phyloP scores from a whole-genome alignment of 306 rosid genomes.

The Rosa multiflora region DNA sequence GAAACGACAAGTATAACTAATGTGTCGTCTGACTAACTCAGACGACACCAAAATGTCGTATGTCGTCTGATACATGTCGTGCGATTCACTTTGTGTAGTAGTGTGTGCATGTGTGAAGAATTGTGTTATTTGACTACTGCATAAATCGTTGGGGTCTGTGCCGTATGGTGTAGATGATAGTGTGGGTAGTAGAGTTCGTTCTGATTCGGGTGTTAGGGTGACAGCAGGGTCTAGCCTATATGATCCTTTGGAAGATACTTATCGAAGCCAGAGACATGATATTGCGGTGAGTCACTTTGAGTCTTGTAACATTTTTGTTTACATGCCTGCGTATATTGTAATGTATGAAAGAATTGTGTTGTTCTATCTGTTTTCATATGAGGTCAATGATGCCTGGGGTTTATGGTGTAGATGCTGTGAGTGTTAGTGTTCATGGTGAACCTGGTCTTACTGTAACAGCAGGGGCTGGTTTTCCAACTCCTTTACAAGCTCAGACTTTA shows the following conservation, averaged over 20 bases:
- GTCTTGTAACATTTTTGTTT: not conserved
- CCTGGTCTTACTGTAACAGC: conserved; percentile 29
- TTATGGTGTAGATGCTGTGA: conserved; percentile 41
- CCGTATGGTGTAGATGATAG: conserved; percentile 19
- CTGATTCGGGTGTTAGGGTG: not conserved
- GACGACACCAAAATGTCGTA: no score
- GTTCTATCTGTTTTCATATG: conserved; percentile 35
- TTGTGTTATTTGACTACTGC: conserved; percentile 24
- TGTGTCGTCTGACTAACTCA: no score
- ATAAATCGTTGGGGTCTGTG: conserved; percentile 34
- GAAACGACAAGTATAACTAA: no score
- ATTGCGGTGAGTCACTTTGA: not conserved
- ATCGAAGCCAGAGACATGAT: not conserved
- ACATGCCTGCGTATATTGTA: not conserved
- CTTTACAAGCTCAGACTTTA: conserved; percentile 32
- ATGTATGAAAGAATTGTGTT: not conserved
- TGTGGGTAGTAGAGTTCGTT: not conserved
- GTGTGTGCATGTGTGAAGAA: not conserved
- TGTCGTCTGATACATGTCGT: no score
- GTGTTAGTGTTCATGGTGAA: conserved; percentile 40
- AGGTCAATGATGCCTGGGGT: conserved; percentile 33
- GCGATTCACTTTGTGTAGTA: no score
- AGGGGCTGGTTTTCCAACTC: conserved; percentile 37
- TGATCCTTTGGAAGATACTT: not conserved
- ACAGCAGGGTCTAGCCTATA: not conserved